Evolutionary conservation across 192 early-diverging fungal species (phyloP), one percentile per base, ranked within the genome.

Genomic region (Geranomyces michiganensis): DNA sequence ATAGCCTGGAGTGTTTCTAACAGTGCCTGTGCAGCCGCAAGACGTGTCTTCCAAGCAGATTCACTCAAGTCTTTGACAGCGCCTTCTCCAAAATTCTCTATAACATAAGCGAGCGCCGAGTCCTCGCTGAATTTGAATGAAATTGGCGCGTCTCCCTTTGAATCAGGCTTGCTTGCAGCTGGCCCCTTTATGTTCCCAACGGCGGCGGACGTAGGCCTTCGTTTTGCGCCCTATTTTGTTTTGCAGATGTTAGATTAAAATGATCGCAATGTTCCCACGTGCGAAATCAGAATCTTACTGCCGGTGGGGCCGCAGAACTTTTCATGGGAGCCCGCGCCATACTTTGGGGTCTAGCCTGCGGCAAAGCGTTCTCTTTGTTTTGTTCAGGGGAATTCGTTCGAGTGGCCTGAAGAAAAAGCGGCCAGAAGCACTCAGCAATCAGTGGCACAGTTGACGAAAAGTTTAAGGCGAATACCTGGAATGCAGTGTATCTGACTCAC

Each of bases 11-110:
- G 67, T 31, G 89, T 85, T 56, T 88, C 87, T 26, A 87, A 75
- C 22, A 98, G 80, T 32, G 85, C 82, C 30, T 96, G 92, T 74
- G 92, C 94, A 26, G 73, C 78, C 70, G 53, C 93, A 74, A 98
- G 79, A 17, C 97, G 83, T 2, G 85, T 81, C 71, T 99, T 99
- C 97, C 97, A 99, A 58, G 83, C 82, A 3, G 87, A 77, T 62
- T 92, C 90, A 0, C 77, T 75, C 53, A 96, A 82, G 33, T 89
- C 81, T 13, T 63, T 81, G 43, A 93, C 67, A 0, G 78, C 80
- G 33, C 82, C 84, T 29, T 85, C 88, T 12, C 85, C 81, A 36
- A 91, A 86, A 36, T 78, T 78, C 10, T 88, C 87, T 55, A 89
- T 90, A 45, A 88, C 69, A 55, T 66, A 75, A 13, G 86, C 87